Percentiles rank a stretch among this genome's conserved stretches.
Conservation (phyloP, 179 eudicot genomes). For the Beta macrorhiza region DNA sequence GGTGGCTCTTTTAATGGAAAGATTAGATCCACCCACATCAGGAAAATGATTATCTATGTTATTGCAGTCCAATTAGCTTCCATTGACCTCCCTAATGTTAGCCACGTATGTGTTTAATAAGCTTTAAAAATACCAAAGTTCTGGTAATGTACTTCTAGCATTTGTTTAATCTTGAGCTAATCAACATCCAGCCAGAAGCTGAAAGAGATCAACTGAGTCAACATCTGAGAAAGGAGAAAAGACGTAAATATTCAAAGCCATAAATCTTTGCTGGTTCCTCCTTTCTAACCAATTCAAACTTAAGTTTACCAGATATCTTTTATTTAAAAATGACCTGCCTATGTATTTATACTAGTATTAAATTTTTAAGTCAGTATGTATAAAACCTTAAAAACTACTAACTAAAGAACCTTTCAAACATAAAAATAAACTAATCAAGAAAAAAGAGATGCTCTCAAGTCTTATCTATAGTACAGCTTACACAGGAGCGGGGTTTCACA, state of each 20-base stretch:
- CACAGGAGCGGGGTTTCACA: conserved; percentile 1
- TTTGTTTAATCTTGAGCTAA: conserved; percentile 18
- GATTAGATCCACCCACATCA: conserved; percentile 26
- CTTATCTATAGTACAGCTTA: neutral
- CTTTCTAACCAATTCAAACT: conserved; percentile 10
- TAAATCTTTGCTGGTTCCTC: conserved; percentile 8
- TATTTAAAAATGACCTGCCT: conserved; percentile 9
- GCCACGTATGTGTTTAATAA: conserved; percentile 32
- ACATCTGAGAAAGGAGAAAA: conserved; percentile 11
- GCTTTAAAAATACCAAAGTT: conserved; percentile 17
- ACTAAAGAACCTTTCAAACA: neutral
- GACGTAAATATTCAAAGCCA: conserved; percentile 14
- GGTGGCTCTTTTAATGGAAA: conserved; percentile 16
- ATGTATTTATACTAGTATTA: neutral
- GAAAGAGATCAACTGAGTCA: conserved; percentile 17
- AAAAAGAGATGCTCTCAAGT: neutral
- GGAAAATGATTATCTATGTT: conserved; percentile 5
- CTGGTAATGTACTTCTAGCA: conserved; percentile 8
- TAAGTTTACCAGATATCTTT: conserved; percentile 16
- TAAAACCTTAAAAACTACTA: neutral
- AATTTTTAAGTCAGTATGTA: neutral
- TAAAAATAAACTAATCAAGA: neutral
- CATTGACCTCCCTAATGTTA: conserved; percentile 23
- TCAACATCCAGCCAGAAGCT: conserved; percentile 9
- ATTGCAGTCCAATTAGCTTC: neutral